Percentiles rank a stretch among this genome's conserved stretches.
These are phyloP conservation scores for Carex littledalei DNA, from an alignment of 176 grass and related monocot species.

Conservation along the genomic window DNA sequence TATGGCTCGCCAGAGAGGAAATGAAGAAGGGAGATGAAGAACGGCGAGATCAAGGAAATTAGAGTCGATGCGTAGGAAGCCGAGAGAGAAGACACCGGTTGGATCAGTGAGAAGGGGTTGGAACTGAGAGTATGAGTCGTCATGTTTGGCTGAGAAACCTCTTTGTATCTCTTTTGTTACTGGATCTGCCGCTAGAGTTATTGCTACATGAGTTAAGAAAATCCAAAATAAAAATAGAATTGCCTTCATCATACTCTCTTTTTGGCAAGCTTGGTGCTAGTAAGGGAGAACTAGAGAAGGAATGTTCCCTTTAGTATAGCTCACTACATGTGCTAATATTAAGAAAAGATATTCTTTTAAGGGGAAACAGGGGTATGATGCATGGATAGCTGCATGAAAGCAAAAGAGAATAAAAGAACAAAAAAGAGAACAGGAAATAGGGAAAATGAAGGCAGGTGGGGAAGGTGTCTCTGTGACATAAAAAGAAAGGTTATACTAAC, in stretches of 20 bases:
- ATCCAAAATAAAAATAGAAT: background rate
- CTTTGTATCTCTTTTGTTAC: slow-evolving; percentile 40
- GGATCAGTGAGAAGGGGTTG: slow-evolving; percentile 73
- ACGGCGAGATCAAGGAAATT: slow-evolving; percentile 67
- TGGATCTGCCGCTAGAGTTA: background rate
- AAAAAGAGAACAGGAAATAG: background rate
- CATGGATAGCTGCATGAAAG: slow-evolving; percentile 11
- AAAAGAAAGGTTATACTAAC: background rate
- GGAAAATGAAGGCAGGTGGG: background rate
- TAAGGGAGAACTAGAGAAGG: background rate
- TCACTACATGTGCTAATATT: background rate
- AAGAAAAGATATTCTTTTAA: background rate
- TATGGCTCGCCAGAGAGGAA: slow-evolving; percentile 67
- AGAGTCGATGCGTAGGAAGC: slow-evolving; percentile 60
- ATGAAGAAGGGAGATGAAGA: slow-evolving; percentile 62
- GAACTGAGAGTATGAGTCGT: slow-evolving; percentile 53
- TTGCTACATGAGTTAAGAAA: background rate
- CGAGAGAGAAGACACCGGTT: slow-evolving; percentile 62
- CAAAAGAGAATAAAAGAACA: background rate
- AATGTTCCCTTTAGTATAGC: slow-evolving; percentile 1
- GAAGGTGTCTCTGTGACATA: background rate
- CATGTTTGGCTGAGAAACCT: slow-evolving; percentile 57
- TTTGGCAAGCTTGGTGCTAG: background rate
- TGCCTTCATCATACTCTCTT: background rate
- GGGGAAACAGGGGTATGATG: background rate